Conservation (phyloP, 2,329 filamentous ascomycete species). For the Pyrenophora seminiperda region DNA sequence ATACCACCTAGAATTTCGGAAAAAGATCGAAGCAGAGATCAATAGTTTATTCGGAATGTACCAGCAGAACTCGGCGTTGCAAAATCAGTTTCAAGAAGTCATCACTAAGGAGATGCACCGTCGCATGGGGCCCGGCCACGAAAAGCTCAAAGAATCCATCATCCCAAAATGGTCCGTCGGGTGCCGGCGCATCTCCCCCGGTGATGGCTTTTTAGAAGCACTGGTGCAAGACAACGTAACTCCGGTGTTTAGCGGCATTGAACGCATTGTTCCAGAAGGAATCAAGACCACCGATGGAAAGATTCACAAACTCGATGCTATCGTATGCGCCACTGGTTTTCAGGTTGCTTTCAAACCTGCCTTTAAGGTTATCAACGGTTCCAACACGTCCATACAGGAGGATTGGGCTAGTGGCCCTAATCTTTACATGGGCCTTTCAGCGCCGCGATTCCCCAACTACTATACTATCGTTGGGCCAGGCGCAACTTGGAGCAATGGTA, state of each 20-base stretch:
- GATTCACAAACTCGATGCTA: constrained; percentile 39
- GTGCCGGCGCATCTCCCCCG: constrained; percentile 41
- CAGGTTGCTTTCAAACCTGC: constrained; percentile 49
- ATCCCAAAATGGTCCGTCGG: constrained; percentile 57
- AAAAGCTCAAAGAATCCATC: constrained; percentile 52
- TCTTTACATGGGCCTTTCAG: constrained; percentile 51
- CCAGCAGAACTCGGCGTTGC: constrained; percentile 54
- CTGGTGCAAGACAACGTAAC: constrained; percentile 38
- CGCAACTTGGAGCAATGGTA: constrained; percentile 54
- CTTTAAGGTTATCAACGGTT: constrained; percentile 51
- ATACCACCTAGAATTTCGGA: constrained; percentile 57
- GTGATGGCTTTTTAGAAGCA: constrained; percentile 42
- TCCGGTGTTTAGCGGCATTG: constrained; percentile 35
- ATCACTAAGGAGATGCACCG: constrained; percentile 51
- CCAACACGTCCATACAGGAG: constrained; percentile 45
- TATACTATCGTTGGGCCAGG: constrained; percentile 52
- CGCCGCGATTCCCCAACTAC: constrained; percentile 54
- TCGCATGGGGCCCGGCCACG: constrained; percentile 47
- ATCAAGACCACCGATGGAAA: constrained; percentile 37
- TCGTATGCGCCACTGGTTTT: constrained; percentile 44
- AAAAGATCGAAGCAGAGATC: constrained; percentile 56
- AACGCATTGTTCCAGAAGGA: constrained; percentile 45
- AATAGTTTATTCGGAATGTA: constrained; percentile 61
- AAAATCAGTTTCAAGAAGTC: constrained; percentile 50
- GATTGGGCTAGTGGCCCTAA: constrained; percentile 50